Base-by-base conservation (phyloP, 805 yeast genomes). In the Teunomyces funiuensis region DNA sequence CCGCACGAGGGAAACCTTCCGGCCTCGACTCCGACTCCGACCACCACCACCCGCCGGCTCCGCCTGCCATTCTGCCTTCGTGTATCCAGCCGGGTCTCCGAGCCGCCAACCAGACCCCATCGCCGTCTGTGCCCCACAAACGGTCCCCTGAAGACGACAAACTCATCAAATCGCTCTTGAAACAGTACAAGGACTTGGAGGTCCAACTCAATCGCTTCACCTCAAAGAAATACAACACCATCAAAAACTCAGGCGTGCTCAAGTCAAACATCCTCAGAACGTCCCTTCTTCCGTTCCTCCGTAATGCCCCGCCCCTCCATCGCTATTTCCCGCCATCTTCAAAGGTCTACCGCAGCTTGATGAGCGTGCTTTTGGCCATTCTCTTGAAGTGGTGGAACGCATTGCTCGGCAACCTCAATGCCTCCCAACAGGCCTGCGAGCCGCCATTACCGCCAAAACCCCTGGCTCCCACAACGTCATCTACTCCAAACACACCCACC, bases 341-440 rank as follows among this genome's bases (percentile, higher is more conserved):
- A 8, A 53, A 54, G 40, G 56, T 69, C 16, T 65, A 61, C 49
- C 50, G 46, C 40, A 61, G 70, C 45, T 54, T 70, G 39, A 54
- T 54, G 10, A 62, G 64, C 48, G 60, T 70, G 3, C 50, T 60
- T 5, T 42, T 60, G 4, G 52, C 68, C 13, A 54, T 67, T 8
- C 47, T 77, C 13, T 49, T 71, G 7, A 67, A 64, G 49, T 79
- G 83, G 83, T 79, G 83, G 83, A 51, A 60, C n/a, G 61, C 72
- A n/a, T 54, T 78, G 11, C 51, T 78, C 15, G 38, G 46, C n/a
- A 49, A 46, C 36, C 33, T 49, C 19, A 43, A 33, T 17, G 20
- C 29, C 29, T 26, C 37, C 19, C 26, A 28, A n/a, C 5, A 11
- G 17, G 5, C 31, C 4, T 16, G 36, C 3, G 23, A 43, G 14